A percentile compares a stretch with the other conserved stretches of the same genome.
These are phyloP conservation scores for Penicillium sp. DNA, from an alignment of 2,329 filamentous ascomycete genomes.

Conservation along the genomic window DNA sequence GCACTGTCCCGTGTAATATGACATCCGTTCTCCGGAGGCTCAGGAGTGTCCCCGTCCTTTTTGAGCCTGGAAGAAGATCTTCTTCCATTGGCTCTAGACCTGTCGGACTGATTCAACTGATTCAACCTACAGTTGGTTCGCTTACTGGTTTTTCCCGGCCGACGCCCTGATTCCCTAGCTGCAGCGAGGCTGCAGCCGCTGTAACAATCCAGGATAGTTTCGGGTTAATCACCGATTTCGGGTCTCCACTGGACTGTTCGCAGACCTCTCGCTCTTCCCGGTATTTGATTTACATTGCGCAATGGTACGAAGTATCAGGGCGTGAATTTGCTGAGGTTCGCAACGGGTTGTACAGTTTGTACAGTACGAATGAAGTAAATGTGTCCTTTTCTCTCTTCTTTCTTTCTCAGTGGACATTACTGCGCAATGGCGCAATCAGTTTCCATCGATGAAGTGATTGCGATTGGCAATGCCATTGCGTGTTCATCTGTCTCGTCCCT, in stretches of 20 bases:
- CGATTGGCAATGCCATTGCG: neutral
- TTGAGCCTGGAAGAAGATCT: no score
- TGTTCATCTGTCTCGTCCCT: no score
- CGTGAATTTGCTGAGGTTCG: neutral
- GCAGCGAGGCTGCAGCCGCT: slow-evolving; percentile 23
- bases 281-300: slow-evolving; percentile 8
- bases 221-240: slow-evolving; percentile 25
- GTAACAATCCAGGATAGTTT: slow-evolving; percentile 22
- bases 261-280: neutral
- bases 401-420: neutral
- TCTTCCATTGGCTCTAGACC: slow-evolving; percentile 1
- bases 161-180: slow-evolving; percentile 23
- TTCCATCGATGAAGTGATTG: neutral
- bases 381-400: no score
- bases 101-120: neutral
- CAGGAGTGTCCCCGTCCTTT: slow-evolving; percentile 9
- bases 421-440: slow-evolving; percentile 1
- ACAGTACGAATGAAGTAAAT: no score
- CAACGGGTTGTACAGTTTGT: no score
- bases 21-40: slow-evolving; percentile 21
- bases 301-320: neutral
- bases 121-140: neutral
- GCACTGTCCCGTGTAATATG: slow-evolving; percentile 19
- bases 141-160: slow-evolving; percentile 8
- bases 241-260: slow-evolving; percentile 15